Percentiles rank a stretch among this genome's conserved stretches.
phyloP scores from a whole-genome alignment of 768 basidiomycete species.

The Rhizopogon vulgaris region DNA sequence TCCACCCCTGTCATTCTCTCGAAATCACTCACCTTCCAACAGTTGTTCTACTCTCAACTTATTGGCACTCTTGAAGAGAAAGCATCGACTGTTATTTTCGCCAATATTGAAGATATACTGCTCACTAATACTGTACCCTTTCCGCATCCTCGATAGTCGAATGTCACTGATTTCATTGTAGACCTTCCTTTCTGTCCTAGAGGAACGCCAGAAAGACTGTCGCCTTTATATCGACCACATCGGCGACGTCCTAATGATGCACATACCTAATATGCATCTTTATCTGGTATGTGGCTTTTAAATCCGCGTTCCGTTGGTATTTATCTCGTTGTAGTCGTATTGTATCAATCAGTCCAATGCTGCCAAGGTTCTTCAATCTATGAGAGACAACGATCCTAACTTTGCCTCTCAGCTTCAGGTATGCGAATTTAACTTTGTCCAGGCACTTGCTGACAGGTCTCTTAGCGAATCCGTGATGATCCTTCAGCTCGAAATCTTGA shows the following conservation, averaged over 20 bases:
- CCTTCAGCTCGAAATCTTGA: constrained; percentile 77
- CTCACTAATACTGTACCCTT: constrained; percentile 70
- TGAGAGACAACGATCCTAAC: constrained; percentile 62
- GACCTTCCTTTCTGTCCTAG: constrained; percentile 83
- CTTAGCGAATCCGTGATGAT: constrained; percentile 69
- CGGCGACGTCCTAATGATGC: constrained; percentile 73
- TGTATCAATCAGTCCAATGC: constrained; percentile 85
- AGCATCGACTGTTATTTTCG: constrained; percentile 79
- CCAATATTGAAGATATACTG: constrained; percentile 90
- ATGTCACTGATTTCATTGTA: constrained; percentile 18
- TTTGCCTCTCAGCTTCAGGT: constrained; percentile 68
- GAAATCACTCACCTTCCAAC: neutral
- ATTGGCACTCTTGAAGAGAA: constrained; percentile 66
- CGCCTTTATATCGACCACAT: constrained; percentile 87
- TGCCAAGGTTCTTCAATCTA: constrained; percentile 67
- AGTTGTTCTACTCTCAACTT: constrained; percentile 86
- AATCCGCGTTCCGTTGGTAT: neutral
- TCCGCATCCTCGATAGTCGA: neutral
- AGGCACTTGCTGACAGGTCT: neutral
- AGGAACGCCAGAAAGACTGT: constrained; percentile 87
- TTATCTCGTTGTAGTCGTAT: constrained; percentile 51
- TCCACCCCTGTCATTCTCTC: neutral
- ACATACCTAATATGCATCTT: constrained; percentile 71
- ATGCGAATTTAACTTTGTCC: neutral
- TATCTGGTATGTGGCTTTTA: constrained; percentile 56